Percentiles rank a stretch among this genome's conserved stretches.
Conservation (phyloP, 176 grass and related monocot species). For the Musa troglodytarum region DNA sequence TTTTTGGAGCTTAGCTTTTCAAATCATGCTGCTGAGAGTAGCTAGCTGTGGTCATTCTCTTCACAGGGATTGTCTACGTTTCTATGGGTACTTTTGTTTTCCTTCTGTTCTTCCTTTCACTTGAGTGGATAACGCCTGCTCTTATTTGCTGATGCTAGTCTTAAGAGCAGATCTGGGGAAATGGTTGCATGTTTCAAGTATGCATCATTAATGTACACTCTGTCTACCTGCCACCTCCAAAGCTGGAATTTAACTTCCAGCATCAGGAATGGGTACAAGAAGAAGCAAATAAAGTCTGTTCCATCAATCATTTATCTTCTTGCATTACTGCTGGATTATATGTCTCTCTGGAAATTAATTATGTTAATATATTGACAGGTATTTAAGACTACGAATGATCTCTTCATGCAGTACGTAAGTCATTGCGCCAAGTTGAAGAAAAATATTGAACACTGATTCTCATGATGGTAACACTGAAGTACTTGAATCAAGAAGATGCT, state of each 20-base stretch:
- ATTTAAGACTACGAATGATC: slow-evolving; percentile 42
- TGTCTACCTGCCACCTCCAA: slow-evolving; percentile 86
- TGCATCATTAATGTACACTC: slow-evolving; percentile 84
- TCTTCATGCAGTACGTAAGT: slow-evolving; percentile 70
- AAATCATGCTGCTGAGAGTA: slow-evolving; percentile 95
- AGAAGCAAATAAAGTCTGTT: slow-evolving; percentile 70
- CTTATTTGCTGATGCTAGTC: not conserved
- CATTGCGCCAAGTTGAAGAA: slow-evolving; percentile 53
- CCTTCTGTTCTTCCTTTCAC: not conserved
- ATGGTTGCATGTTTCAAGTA: slow-evolving; percentile 94
- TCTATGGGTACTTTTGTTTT: slow-evolving; percentile 61
- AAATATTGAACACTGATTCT: slow-evolving; percentile 53
- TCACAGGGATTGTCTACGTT: slow-evolving; percentile 96
- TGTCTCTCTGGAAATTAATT: slow-evolving; percentile 24
- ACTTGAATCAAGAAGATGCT: slow-evolving; percentile 52
- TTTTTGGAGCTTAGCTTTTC: slow-evolving; percentile 99
- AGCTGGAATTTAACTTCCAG: slow-evolving; percentile 83
- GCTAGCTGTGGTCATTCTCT: slow-evolving; percentile 98
- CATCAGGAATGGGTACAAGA: slow-evolving; percentile 93
- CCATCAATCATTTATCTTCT: not conserved
- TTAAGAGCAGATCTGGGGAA: slow-evolving; percentile 50
- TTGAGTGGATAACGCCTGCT: not conserved
- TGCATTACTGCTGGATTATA: slow-evolving; percentile 4
- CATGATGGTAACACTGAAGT: slow-evolving; percentile 72
- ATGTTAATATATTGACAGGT: slow-evolving; percentile 42